Evolutionary conservation across 2,329 filamentous ascomycete genomes (phyloP).

Genomic region (Fusarium sp.): DNA sequence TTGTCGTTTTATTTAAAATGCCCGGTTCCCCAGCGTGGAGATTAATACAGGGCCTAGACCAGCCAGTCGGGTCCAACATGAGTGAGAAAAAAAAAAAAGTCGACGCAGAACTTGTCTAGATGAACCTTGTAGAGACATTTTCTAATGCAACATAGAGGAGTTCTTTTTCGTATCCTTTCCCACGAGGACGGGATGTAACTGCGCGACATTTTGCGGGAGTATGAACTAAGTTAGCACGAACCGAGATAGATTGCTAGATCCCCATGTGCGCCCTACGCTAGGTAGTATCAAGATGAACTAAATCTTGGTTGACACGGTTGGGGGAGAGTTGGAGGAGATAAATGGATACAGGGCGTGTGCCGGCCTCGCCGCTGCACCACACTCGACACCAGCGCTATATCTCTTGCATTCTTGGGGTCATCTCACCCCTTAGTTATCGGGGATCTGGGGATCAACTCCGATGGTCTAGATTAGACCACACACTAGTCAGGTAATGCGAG

Average conservation of each 20-base stretch:
- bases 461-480: background rate
- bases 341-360: background rate
- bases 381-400: background rate
- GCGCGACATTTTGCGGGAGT: background rate
- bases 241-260: background rate
- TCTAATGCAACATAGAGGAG: background rate
- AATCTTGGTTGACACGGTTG: background rate
- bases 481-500: background rate
- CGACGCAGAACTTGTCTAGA: background rate
- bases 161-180: background rate
- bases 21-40: slow-evolving; percentile 3
- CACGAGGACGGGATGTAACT: background rate
- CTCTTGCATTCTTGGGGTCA: background rate
- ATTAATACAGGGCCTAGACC: slow-evolving; percentile 2
- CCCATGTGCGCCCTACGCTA: background rate
- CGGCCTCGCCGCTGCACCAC: slow-evolving; percentile 4
- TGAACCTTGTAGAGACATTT: background rate
- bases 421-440: background rate
- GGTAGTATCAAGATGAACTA: background rate
- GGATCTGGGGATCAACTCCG: background rate
- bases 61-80: background rate
- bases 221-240: background rate
- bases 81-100: background rate
- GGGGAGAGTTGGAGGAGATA: background rate
- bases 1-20: background rate